Evolutionary conservation across 208 protist genomes (phyloP), one percentile per base, ranked within the genome.

Genomic region (Phytomonas sp.): DNA sequence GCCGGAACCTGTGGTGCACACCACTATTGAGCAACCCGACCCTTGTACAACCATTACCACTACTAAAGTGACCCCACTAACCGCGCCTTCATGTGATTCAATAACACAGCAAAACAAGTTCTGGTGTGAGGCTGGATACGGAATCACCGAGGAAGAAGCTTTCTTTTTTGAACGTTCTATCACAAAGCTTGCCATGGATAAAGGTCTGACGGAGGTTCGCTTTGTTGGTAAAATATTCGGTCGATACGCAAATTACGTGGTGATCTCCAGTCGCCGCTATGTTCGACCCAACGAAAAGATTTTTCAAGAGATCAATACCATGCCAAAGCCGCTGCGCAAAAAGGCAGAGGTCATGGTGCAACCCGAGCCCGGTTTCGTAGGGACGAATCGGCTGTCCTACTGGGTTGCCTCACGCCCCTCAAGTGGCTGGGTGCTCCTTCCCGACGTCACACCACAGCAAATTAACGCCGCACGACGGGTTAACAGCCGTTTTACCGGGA

Each of bases 141-240:
- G 93, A 12, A 77, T 97, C 69, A 62, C 79, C 14, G 87, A 93
- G 66, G 82, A 92, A 61, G 90, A 97, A 56, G 89, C 88, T 1
- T 93, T 97, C 67, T 71, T 97, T 40, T 76, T 97, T 7, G 90
- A 97, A 49, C 86, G 89, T 65, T 91, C 87, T 69, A 91, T 97
- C 73, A 93, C 91, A 12, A 86, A 84, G n/a, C 79, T 97, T 23
- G 87, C 89, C 30, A 89, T 91, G 84, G 81, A 90, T 63, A 95
- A 94, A 70, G 80, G 89, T 32, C 67, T 98, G 60, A 61, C 88
- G 26, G 87, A 96, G 26, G 82, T 96, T 59, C 84, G 86, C 52
- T 98, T 98, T 70, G 88, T 92, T 36, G 94, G 92, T 45, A 96
- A 96, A 45, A 91, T 98, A 33, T 94, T 96, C 74, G 94, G 94